Percentiles rank a stretch among this genome's conserved stretches.
These are phyloP conservation scores for Hepatocystis sp. DNA, from an alignment of 169 alveolate species.

Conservation along the genomic window DNA sequence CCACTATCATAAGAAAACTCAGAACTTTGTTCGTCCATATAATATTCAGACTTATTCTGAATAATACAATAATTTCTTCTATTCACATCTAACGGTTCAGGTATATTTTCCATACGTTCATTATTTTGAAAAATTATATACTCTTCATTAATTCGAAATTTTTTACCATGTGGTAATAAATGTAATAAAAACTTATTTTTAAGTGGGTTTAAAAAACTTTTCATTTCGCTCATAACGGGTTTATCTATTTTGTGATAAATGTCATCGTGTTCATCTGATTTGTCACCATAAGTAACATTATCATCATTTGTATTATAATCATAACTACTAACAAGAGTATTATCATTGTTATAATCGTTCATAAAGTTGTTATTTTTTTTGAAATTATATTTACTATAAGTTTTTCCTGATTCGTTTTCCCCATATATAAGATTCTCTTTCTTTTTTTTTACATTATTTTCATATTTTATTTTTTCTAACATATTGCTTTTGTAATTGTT, in stretches of 20 bases:
- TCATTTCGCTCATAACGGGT: constrained; percentile 57
- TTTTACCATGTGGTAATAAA: constrained; percentile 74
- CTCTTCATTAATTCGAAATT: constrained; percentile 71
- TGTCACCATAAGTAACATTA: background rate
- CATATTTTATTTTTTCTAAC: too few species aligned
- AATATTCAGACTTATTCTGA: constrained; percentile 55
- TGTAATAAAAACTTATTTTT: constrained; percentile 65
- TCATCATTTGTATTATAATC: background rate
- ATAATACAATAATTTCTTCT: constrained; percentile 67
- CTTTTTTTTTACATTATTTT: too few species aligned
- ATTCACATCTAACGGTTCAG: constrained; percentile 73
- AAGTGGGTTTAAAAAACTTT: constrained; percentile 61
- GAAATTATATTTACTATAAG: too few species aligned
- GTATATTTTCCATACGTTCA: constrained; percentile 73
- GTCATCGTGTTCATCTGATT: constrained; percentile 9
- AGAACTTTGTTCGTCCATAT: constrained; percentile 40
- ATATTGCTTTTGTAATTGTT: too few species aligned
- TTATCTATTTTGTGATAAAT: constrained; percentile 43
- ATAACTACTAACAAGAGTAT: constrained; percentile 1
- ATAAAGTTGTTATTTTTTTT: too few species aligned
- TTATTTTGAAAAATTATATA: constrained; percentile 68
- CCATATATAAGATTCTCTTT: too few species aligned
- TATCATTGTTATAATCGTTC: constrained; percentile 5
- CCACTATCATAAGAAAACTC: constrained; percentile 74
- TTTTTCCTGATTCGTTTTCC: too few species aligned